Base-by-base conservation (phyloP, 768 basidiomycete genomes). In the Serendipita vermifera region DNA sequence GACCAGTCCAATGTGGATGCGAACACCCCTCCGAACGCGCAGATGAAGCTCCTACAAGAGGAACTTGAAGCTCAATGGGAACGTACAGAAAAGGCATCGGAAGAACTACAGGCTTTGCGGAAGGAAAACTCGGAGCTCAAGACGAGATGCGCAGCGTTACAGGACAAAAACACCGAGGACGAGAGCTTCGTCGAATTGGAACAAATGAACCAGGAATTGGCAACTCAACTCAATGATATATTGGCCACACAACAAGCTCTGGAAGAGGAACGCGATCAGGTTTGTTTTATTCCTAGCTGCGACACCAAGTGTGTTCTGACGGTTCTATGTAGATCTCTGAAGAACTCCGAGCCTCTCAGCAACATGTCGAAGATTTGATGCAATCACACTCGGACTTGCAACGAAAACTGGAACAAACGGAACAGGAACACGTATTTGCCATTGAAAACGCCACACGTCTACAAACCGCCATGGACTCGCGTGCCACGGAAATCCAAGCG, bases 61-160 rank as follows among this genome's bases (percentile, higher is more conserved):
- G 84, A 88, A 67, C 65, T 86, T 31, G 81, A 86, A 62, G 77
- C 79, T 7, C 84, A 86, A 67, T 86, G 84, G 84, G 70, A 72
- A 32, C 71, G 79, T 57, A 79, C 83, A 5, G 82, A 85, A 68
- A 70, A 71, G 58, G 67, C 71, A 13, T 68, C 70, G n/a, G 80
- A 81, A 60, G 71, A 59, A 35, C 60, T 63, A 33, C 38, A 59
- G 38, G 20, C 56, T 1, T 57, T 63, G 22, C 39, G 55, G n/a
- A 33, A 56, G 20, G 56, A 58, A 31, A 56, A 60, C n/a, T 33
- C 31, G 22, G 55, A 58, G 20, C 40, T 53, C 15, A 35, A 43
- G 26, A 35, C 53, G 33, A 41, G 31, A 33, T 33, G 36, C 2
- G 17, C 33, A 7, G 51, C 58, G 20, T 53, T 48, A 7, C 53